These are phyloP conservation scores for Fusarium avenaceum DNA, from an alignment of 2,329 filamentous ascomycete genomes.

Conservation along the genomic window DNA sequence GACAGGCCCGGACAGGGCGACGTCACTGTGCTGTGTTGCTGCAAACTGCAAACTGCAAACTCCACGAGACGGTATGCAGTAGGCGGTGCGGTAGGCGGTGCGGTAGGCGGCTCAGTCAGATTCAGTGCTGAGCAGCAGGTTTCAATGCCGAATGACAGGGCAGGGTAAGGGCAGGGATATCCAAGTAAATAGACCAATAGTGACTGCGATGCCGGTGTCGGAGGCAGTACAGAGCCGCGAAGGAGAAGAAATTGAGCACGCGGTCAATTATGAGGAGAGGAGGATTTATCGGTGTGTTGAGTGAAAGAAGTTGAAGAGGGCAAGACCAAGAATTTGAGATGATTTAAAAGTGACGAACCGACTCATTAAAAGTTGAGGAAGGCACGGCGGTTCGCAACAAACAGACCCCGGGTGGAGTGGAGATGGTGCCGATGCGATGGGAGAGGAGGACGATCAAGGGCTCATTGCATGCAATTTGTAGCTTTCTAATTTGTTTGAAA, in stretches of 20 bases:
- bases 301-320: neutral
- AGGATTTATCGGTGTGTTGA: neutral
- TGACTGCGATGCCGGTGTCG: constrained; percentile 33
- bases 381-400: constrained; percentile 24
- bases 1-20: constrained; percentile 24
- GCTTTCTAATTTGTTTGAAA: neutral
- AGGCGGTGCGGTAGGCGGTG: constrained; percentile 26
- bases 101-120: constrained; percentile 23
- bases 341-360: constrained; percentile 11
- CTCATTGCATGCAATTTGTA: neutral
- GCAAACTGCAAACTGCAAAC: neutral
- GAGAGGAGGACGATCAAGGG: constrained; percentile 2
- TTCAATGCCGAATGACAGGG: constrained; percentile 36
- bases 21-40: constrained; percentile 28
- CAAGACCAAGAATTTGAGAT: neutral
- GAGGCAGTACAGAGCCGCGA: neutral
- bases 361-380: constrained; percentile 28
- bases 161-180: constrained; percentile 37
- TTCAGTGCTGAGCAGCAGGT: constrained; percentile 26
- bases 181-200: constrained; percentile 16
- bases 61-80: constrained; percentile 20
- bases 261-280: neutral
- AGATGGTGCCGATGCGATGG: constrained; percentile 31
- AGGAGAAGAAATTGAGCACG: neutral
- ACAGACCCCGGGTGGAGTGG: constrained; percentile 39